A percentile compares a stretch with the other conserved stretches of the same genome.
Conservation (phyloP, 2,329 filamentous ascomycete species). For the Nemania sp. region DNA sequence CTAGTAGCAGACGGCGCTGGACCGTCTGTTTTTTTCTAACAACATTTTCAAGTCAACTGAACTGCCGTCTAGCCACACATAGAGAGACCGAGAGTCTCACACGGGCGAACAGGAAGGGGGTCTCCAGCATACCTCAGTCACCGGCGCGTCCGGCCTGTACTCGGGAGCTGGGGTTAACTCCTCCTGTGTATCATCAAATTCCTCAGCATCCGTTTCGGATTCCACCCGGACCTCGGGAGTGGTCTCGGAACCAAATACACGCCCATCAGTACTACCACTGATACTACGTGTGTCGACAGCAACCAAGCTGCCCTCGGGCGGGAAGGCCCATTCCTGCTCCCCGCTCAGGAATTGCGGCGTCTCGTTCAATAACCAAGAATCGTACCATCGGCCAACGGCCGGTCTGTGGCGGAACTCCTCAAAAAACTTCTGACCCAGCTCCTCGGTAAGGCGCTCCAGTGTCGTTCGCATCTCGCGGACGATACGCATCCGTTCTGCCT, state of each 20-base stretch:
- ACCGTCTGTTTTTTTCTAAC: constrained; percentile 18
- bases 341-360: constrained; percentile 25
- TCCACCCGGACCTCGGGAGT: constrained; percentile 24
- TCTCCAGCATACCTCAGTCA: constrained; percentile 27
- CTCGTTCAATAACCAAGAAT: constrained; percentile 28
- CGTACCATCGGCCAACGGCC: constrained; percentile 30
- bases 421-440: constrained; percentile 29
- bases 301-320: constrained; percentile 16
- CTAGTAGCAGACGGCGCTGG: constrained; percentile 6
- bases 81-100: background rate
- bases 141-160: constrained; percentile 24
- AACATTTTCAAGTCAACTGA: constrained; percentile 5
- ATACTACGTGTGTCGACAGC: constrained; percentile 14
- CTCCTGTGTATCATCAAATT: constrained; percentile 20
- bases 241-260: constrained; percentile 24
- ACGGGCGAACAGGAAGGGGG: background rate
- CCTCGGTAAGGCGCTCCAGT: constrained; percentile 29
- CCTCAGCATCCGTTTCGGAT: constrained; percentile 17
- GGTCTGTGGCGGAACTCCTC: constrained; percentile 28
- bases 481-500: constrained; percentile 30
- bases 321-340: constrained; percentile 28
- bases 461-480: constrained; percentile 28
- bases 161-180: constrained; percentile 13
- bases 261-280: constrained; percentile 20
- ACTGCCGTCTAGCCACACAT: background rate